phyloP scores from a whole-genome alignment of 1,139 yeast species.

The Candida dubliniensis region DNA sequence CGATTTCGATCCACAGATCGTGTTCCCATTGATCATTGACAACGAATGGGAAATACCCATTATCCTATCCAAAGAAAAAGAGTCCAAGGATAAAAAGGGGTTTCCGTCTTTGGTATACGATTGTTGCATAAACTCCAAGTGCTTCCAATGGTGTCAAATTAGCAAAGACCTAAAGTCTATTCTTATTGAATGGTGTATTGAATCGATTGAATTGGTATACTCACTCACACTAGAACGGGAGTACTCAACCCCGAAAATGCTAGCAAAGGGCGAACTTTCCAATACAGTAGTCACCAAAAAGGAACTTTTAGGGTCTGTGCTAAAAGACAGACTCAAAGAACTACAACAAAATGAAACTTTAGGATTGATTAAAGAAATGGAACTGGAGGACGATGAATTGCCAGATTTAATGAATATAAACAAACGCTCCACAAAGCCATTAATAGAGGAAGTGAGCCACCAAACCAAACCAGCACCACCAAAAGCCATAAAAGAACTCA shows the following conservation, averaged over 20 bases:
- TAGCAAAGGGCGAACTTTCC: constrained; percentile 54
- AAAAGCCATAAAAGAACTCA: not conserved
- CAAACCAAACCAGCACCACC: not conserved
- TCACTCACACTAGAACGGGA: constrained; percentile 42
- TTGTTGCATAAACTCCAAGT: constrained; percentile 65
- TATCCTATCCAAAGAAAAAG: constrained; percentile 55
- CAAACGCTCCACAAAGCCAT: constrained; percentile 17
- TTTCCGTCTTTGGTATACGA: constrained; percentile 64
- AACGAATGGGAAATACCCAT: constrained; percentile 87
- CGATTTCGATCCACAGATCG: constrained; percentile 54
- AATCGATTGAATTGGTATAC: constrained; percentile 58
- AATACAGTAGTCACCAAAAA: constrained; percentile 33
- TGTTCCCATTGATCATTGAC: constrained; percentile 65
- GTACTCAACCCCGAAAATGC: constrained; percentile 59
- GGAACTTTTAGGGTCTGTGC: constrained; percentile 34
- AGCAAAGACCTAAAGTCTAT: constrained; percentile 51
- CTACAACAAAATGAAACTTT: constrained; percentile 41
- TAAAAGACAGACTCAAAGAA: constrained; percentile 33
- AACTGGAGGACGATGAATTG: constrained; percentile 17
- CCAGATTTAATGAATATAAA: constrained; percentile 22
- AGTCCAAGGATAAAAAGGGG: constrained; percentile 72
- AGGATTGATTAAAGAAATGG: constrained; percentile 42
- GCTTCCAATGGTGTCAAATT: constrained; percentile 62
- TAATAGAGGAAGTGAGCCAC: constrained; percentile 41
- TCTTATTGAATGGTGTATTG: constrained; percentile 63